Conservation (phyloP, 768 basidiomycete genomes). For the Hydnum rufescens region DNA sequence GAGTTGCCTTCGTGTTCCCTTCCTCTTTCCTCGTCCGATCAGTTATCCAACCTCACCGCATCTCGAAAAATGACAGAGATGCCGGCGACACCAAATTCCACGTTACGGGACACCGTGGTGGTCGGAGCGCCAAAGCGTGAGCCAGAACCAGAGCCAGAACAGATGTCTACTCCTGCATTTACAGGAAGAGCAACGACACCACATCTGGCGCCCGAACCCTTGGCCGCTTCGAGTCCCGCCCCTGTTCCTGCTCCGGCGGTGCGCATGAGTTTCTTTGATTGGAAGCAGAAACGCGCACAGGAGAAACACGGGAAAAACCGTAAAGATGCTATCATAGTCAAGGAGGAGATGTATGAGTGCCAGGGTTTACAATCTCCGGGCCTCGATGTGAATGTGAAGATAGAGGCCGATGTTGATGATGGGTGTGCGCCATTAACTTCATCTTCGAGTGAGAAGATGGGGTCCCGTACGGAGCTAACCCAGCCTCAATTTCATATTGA, state of each 20-base stretch:
- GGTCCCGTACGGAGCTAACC: neutral
- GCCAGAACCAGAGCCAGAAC: neutral
- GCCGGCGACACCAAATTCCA: no score
- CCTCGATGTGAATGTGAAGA: neutral
- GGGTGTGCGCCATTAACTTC: neutral
- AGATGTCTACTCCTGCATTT: neutral
- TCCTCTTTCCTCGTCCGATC: neutral
- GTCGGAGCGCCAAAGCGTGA: neutral
- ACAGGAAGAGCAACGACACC: neutral
- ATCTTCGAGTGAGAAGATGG: neutral
- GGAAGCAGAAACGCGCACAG: slow-evolving; percentile 1
- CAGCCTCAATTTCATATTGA: no score
- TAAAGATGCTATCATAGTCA: no score
- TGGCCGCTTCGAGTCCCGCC: neutral
- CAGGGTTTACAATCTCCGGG: neutral
- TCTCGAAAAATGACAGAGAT: no score
- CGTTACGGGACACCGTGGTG: no score
- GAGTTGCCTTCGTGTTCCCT: neutral
- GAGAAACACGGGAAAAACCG: neutral
- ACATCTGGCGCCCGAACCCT: neutral
- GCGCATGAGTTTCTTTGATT: neutral
- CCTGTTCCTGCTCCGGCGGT: neutral
- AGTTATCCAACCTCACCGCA: neutral
- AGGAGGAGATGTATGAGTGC: neutral
- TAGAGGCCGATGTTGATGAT: neutral